Evolutionary conservation across 352 stramenopile genomes (phyloP).

Genomic region (Elongisporangium undulatum): DNA sequence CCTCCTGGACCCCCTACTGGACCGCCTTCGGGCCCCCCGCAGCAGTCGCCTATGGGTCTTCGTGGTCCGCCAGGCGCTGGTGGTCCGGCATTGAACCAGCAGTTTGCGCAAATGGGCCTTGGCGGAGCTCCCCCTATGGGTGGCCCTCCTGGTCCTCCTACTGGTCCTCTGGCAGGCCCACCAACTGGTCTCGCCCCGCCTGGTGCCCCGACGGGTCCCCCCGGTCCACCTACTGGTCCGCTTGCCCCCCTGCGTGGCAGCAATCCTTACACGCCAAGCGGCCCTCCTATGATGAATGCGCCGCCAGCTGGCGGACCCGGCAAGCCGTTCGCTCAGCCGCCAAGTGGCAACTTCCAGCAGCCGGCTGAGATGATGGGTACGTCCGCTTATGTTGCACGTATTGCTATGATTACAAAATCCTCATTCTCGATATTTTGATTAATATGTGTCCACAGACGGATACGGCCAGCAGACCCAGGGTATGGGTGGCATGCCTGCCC

Average conservation of each 20-base stretch:
- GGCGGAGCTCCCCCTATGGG: constrained; percentile 11
- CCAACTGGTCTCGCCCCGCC: constrained; percentile 8
- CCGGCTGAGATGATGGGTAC: constrained; percentile 70
- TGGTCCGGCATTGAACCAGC: constrained; percentile 35
- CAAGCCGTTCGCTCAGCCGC: constrained; percentile 25
- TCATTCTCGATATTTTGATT: constrained; percentile 3
- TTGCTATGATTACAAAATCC: constrained; percentile 2
- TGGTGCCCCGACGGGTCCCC: constrained; percentile 4
- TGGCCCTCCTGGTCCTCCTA: constrained; percentile 8
- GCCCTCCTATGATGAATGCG: constrained; percentile 14
- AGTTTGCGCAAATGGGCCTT: constrained; percentile 72
- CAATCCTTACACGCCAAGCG: not conserved
- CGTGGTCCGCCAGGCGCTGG: constrained; percentile 12
- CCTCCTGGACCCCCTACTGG: not conserved
- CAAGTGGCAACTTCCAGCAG: constrained; percentile 84
- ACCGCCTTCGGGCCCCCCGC: constrained; percentile 4
- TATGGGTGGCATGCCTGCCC: not conserved
- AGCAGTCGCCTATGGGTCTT: constrained; percentile 6
- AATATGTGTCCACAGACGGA: constrained; percentile 25
- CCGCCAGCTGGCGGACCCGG: constrained; percentile 10
- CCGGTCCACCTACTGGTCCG: constrained; percentile 10
- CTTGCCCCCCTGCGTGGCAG: not conserved
- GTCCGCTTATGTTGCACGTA: constrained; percentile 9
- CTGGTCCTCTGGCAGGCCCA: constrained; percentile 20
- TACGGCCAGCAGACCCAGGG: constrained; percentile 39